Evolutionary conservation across 176 grass and related monocot species (phyloP).

Genomic region (Poa pratensis): DNA sequence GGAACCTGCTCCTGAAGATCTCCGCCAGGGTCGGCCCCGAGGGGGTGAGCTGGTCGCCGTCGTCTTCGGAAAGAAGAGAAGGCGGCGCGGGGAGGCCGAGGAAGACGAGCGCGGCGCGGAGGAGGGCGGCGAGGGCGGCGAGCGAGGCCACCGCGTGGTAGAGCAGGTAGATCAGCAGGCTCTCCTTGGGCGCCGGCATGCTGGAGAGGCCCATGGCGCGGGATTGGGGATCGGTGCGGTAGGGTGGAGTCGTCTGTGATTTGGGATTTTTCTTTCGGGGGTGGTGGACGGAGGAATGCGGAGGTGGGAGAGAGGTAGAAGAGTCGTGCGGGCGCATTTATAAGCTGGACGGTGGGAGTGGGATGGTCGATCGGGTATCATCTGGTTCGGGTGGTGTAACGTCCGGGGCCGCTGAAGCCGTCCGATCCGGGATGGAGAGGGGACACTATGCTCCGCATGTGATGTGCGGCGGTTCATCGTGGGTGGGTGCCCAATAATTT

Average conservation of each 20-base stretch:
- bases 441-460: slow-evolving; percentile 51
- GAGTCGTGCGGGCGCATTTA: slow-evolving; percentile 8
- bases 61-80: neutral
- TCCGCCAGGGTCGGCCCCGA: slow-evolving; percentile 39
- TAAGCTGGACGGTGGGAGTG: slow-evolving; percentile 9
- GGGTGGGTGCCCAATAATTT: slow-evolving; percentile 47
- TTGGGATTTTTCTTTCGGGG: slow-evolving; percentile 30
- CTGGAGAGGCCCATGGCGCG: slow-evolving; percentile 88
- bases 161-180: slow-evolving; percentile 69
- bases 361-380: no score
- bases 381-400: slow-evolving; percentile 26
- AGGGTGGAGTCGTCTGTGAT: slow-evolving; percentile 20
- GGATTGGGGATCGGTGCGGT: neutral
- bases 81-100: slow-evolving; percentile 48
- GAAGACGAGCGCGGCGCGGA: slow-evolving; percentile 57
- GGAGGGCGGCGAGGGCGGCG: slow-evolving; percentile 57
- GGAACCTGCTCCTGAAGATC: slow-evolving; percentile 49
- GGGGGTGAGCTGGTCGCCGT: slow-evolving; percentile 27
- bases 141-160: slow-evolving; percentile 69
- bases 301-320: neutral
- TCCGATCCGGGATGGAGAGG: neutral
- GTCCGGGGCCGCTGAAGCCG: neutral
- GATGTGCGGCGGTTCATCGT: slow-evolving; percentile 16
- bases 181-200: slow-evolving; percentile 80
- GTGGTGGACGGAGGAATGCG: neutral